phyloP scores from a whole-genome alignment of 257 asterid species.

The Salvia miltiorrhiza region DNA sequence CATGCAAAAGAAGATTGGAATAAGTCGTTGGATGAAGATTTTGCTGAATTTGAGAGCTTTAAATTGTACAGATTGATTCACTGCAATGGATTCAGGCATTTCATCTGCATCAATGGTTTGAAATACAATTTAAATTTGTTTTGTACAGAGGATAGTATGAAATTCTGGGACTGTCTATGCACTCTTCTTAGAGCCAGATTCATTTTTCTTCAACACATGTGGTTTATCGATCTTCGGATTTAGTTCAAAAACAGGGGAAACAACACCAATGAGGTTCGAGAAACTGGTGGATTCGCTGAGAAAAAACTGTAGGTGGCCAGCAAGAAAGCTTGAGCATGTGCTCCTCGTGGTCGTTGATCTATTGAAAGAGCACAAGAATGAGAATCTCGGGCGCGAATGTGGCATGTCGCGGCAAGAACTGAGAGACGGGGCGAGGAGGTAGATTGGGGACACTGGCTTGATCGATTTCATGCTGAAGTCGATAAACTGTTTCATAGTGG shows the following conservation, averaged over 20 bases:
- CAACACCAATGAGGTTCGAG: conserved; percentile 31
- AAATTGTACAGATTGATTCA: no score
- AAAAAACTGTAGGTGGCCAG: conserved; percentile 68
- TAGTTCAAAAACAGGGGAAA: conserved; percentile 18
- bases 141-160: conserved; percentile 48
- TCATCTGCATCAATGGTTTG: conserved; percentile 47
- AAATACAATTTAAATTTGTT: conserved; percentile 30
- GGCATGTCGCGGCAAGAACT: no score
- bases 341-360: no score
- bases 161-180: conserved; percentile 77
- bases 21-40: no score
- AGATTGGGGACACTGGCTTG: conserved; percentile 88
- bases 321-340: conserved; percentile 49
- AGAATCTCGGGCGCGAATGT: no score
- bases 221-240: neutral
- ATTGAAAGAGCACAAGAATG: no score
- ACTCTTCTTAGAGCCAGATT: no score
- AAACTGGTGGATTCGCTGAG: conserved; percentile 44
- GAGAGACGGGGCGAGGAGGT: conserved; percentile 55
- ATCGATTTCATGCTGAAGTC: conserved; percentile 82
- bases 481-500: conserved; percentile 49
- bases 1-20: no score
- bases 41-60: no score
- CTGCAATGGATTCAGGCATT: conserved; percentile 82
- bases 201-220: neutral